Conservation (phyloP, 169 alveolate genomes). For the Cryptosporidium baileyi region DNA sequence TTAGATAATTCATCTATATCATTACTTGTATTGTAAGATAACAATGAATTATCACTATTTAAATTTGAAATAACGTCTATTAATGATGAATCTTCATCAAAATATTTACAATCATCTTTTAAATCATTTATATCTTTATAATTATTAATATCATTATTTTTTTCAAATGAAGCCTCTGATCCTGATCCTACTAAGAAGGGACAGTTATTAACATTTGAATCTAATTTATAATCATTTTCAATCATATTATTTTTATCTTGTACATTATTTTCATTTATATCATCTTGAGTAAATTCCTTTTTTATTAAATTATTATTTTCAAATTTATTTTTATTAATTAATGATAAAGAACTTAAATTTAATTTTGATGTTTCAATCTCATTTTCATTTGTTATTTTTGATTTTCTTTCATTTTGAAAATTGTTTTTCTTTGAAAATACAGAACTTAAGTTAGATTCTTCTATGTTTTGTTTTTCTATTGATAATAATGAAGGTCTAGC, state of each 20-base stretch:
- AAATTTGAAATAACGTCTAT: neutral
- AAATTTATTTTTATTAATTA: no score
- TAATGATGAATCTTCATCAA: no score
- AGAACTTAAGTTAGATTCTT: conserved; percentile 4
- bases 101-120: neutral
- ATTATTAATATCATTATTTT: neutral
- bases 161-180: conserved; percentile 62
- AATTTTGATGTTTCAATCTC: neutral
- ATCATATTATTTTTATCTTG: neutral
- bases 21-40: neutral
- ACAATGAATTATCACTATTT: neutral
- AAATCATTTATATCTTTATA: neutral
- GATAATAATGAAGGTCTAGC: conserved; percentile 6
- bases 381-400: neutral
- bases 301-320: neutral
- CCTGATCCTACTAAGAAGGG: conserved; percentile 64
- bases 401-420: neutral
- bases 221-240: neutral
- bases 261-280: neutral
- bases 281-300: neutral
- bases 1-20: conserved; percentile 38
- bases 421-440: neutral
- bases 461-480: neutral
- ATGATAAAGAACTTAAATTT: neutral
- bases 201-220: neutral